These are phyloP conservation scores for Mucor ambiguus DNA, from an alignment of 371 early-diverging fungal species.

Conservation along the genomic window DNA sequence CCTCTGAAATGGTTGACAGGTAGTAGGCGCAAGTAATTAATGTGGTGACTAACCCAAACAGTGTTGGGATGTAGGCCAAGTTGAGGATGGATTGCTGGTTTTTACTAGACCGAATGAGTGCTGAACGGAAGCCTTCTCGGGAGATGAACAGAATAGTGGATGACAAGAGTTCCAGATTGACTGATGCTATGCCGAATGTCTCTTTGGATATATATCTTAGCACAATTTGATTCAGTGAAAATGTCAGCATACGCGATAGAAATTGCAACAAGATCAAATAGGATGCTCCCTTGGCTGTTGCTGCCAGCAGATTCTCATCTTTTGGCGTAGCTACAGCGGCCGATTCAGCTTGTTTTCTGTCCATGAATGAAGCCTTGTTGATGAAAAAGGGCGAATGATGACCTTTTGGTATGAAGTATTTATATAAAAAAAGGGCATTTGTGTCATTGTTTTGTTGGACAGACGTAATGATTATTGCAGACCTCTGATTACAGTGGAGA, in stretches of 20 bases:
- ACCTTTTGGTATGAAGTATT: background rate
- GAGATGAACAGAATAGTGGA: slow-evolving; percentile 90
- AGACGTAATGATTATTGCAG: background rate
- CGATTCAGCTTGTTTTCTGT: background rate
- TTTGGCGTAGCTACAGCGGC: background rate
- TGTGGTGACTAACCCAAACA: slow-evolving; percentile 60
- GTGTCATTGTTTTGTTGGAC: background rate
- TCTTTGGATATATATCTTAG: slow-evolving; percentile 67
- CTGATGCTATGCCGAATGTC: slow-evolving; percentile 83
- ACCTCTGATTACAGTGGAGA: background rate
- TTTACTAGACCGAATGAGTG: slow-evolving; percentile 58
- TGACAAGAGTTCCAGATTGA: slow-evolving; percentile 85
- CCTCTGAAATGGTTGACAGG: slow-evolving; percentile 39
- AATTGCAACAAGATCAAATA: slow-evolving; percentile 82
- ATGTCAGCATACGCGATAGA: slow-evolving; percentile 78
- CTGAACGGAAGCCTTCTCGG: slow-evolving; percentile 88
- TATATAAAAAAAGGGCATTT: background rate
- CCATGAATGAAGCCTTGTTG: background rate
- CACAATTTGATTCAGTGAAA: slow-evolving; percentile 78
- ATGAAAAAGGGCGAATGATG: background rate
- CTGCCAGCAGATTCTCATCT: slow-evolving; percentile 34
- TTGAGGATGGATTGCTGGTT: slow-evolving; percentile 72
- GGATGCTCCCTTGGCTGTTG: slow-evolving; percentile 70
- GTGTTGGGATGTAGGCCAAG: slow-evolving; percentile 74
- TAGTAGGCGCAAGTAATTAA: slow-evolving; percentile 56